A percentile compares a stretch with the other conserved stretches of the same genome.
These are phyloP conservation scores for Pouteria glomerata DNA, from an alignment of 148 eudicot genomes.

Conservation along the genomic window DNA sequence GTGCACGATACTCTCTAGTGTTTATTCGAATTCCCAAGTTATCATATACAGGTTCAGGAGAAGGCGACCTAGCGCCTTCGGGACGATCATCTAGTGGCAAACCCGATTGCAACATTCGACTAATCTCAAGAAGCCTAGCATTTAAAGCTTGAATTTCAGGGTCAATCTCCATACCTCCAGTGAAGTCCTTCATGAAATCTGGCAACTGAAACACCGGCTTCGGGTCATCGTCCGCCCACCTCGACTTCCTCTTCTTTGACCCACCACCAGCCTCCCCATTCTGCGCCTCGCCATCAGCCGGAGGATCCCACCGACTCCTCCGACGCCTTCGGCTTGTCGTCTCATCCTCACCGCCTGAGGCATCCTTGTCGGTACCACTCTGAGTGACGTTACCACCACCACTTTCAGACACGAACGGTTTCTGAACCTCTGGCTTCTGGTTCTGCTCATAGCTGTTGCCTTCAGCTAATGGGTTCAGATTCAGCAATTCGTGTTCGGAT, in stretches of 20 bases:
- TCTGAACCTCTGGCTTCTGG: slow-evolving; percentile 6
- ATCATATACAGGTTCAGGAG: slow-evolving; percentile 26
- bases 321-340: slow-evolving; percentile 7
- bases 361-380: background rate
- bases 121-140: slow-evolving; percentile 23
- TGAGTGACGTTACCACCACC: background rate
- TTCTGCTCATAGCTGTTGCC: background rate
- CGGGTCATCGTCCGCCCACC: slow-evolving; percentile 26
- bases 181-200: slow-evolving; percentile 30
- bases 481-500: background rate
- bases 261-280: slow-evolving; percentile 11
- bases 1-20: slow-evolving; percentile 23
- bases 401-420: background rate
- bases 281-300: slow-evolving; percentile 1
- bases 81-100: slow-evolving; percentile 19
- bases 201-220: slow-evolving; percentile 23
- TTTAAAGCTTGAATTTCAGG: slow-evolving; percentile 25
- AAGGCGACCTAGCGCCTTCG: slow-evolving; percentile 23
- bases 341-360: background rate
- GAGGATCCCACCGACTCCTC: slow-evolving; percentile 31
- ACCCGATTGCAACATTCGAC: slow-evolving; percentile 22
- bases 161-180: slow-evolving; percentile 22
- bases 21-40: slow-evolving; percentile 22
- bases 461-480: no score
- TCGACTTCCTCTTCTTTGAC: slow-evolving; percentile 15